A percentile compares a stretch with the other conserved stretches of the same genome.
Evolutionary conservation across 208 protist genomes (phyloP).

Genomic region (Endotrypanum monterogeii): DNA sequence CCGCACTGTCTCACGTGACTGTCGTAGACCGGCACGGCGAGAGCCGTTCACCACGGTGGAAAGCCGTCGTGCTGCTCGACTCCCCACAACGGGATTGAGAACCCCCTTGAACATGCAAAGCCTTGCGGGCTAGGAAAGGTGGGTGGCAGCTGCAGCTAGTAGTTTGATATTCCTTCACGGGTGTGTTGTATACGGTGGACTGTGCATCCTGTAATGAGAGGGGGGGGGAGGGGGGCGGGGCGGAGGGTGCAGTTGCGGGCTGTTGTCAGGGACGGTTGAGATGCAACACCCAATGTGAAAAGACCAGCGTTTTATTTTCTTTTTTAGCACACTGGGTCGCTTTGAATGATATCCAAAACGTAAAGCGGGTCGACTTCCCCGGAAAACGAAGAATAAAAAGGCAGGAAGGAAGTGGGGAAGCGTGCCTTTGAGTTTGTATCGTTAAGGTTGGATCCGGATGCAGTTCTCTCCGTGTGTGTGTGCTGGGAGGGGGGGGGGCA

Average conservation of each 20-base stretch:
- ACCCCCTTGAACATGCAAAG: conserved; percentile 22
- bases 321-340: neutral
- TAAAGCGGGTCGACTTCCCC: neutral
- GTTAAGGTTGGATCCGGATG: too few relatives aligned
- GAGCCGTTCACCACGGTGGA: conserved; percentile 9
- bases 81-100: neutral
- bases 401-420: too few relatives aligned
- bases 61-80: conserved; percentile 18
- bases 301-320: neutral
- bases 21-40: neutral
- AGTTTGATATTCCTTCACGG: neutral
- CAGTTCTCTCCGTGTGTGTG: too few relatives aligned
- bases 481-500: too few relatives aligned
- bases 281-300: neutral
- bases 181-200: neutral
- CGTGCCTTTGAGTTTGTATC: too few relatives aligned
- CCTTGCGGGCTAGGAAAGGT: neutral
- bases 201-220: too few relatives aligned
- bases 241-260: neutral
- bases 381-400: neutral
- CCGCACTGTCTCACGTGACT: conserved; percentile 11
- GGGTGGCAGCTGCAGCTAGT: neutral
- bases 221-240: too few relatives aligned
- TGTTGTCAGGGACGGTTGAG: neutral
- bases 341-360: neutral